Conservation (phyloP, 116 monocot genomes). For the Dioscorea cayenensis region DNA sequence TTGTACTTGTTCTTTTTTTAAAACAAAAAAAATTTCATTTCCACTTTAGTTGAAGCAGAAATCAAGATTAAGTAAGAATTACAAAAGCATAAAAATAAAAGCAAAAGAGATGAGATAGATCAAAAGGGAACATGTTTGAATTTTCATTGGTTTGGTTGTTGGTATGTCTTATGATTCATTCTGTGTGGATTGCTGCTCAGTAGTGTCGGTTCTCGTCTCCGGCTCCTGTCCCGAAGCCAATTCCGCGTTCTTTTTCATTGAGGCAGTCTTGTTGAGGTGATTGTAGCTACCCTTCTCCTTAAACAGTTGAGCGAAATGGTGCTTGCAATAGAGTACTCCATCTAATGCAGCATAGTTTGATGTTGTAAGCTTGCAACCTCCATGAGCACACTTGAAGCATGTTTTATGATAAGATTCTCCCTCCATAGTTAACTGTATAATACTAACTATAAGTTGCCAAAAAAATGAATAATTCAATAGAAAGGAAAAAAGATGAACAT, state of each 20-base stretch:
- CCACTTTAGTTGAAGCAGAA: neutral
- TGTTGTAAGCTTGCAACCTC: conserved; percentile 70
- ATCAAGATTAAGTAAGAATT: neutral
- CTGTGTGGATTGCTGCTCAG: neutral
- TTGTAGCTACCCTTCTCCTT: conserved; percentile 89
- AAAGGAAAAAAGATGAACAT: neutral
- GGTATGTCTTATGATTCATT: neutral
- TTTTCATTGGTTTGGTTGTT: no score
- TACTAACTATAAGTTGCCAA: no score
- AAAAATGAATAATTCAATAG: neutral
- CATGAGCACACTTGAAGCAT: conserved; percentile 85
- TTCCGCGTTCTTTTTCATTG: conserved; percentile 19
- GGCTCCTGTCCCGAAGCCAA: neutral
- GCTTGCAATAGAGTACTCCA: conserved; percentile 84
- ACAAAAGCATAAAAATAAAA: neutral
- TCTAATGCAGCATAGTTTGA: conserved; percentile 74
- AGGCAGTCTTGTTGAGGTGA: conserved; percentile 37
- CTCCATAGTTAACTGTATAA: conserved; percentile 60
- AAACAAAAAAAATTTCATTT: neutral
- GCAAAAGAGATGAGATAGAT: neutral
- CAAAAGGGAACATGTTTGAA: no score
- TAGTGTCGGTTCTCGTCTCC: neutral
- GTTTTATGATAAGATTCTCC: conserved; percentile 84
- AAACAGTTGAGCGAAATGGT: conserved; percentile 81
- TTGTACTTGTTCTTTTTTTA: no score